phyloP scores from a whole-genome alignment of 495 filamentous ascomycete species.

The Massariosphaeria phaeospora region DNA sequence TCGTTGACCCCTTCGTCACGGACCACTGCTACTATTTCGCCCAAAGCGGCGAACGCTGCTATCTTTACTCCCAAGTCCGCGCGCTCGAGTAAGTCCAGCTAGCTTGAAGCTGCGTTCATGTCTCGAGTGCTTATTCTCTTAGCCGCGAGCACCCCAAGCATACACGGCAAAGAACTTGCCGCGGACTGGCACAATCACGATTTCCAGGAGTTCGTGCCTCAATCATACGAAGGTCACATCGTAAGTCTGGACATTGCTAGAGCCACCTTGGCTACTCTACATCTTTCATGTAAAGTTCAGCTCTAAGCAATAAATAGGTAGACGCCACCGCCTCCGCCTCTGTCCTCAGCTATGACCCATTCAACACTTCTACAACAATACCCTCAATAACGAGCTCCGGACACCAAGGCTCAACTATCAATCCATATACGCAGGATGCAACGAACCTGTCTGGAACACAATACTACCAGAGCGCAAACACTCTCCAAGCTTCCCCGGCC shows the following conservation, averaged over 20 bases:
- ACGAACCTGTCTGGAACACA: conserved; percentile 65
- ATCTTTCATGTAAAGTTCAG: too few relatives aligned
- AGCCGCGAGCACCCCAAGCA: conserved; percentile 48
- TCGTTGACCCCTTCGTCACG: conserved; percentile 51
- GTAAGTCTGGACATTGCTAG: conserved; percentile 47
- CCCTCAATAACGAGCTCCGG: conserved; percentile 11
- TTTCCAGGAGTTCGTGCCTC: conserved; percentile 76
- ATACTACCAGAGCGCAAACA: conserved; percentile 37
- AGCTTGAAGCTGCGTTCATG: conserved; percentile 29
- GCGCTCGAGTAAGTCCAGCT: conserved; percentile 34
- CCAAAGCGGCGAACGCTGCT: conserved; percentile 82
- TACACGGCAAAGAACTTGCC: conserved; percentile 47
- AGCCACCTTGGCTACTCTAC: background rate
- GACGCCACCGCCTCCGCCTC: conserved; percentile 21
- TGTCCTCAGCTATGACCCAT: conserved; percentile 27
- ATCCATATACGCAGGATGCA: conserved; percentile 33
- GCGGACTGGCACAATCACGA: conserved; percentile 56
- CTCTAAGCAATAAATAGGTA: too few relatives aligned
- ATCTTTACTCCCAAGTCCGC: conserved; percentile 71
- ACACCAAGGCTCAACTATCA: conserved; percentile 24
- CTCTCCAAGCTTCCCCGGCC: conserved; percentile 37
- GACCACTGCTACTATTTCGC: conserved; percentile 66
- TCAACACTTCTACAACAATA: conserved; percentile 22
- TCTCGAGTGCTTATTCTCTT: conserved; percentile 36
- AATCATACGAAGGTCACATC: conserved; percentile 61